Percentiles rank a stretch among this genome's conserved stretches.
phyloP scores from a whole-genome alignment of 2,329 filamentous ascomycete species.

The Colletotrichum godetiae region DNA sequence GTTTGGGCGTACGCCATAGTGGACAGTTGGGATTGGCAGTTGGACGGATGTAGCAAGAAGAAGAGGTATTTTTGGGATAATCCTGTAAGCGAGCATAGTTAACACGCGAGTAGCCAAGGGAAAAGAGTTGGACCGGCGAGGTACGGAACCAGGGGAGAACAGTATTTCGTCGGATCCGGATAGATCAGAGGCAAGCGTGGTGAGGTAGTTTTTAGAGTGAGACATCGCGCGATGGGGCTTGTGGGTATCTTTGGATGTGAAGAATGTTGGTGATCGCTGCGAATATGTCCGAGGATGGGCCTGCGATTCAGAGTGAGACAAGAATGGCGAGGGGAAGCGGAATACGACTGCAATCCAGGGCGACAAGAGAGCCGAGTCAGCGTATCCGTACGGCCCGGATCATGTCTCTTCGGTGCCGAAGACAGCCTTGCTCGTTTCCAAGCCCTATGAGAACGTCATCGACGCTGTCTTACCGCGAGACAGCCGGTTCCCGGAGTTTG shows the following conservation, averaged over 20 bases:
- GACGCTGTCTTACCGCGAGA: background rate
- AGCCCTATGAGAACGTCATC: background rate
- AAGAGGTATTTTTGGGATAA: background rate
- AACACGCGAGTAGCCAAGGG: background rate
- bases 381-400: background rate
- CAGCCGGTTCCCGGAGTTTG: background rate
- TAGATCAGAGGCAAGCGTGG: background rate
- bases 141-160: background rate
- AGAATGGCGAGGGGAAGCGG: background rate
- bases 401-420: background rate
- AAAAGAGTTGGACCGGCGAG: background rate
- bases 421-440: background rate
- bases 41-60: background rate
- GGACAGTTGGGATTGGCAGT: background rate
- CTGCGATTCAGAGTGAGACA: background rate
- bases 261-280: background rate
- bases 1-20: slow-evolving; percentile 1
- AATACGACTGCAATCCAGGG: background rate
- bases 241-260: background rate
- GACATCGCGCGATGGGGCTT: background rate
- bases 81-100: background rate
- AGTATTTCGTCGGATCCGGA: background rate
- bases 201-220: background rate
- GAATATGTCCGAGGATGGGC: background rate
- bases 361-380: background rate